Base-by-base conservation (phyloP, 805 yeast genomes). In the Wickerhamomyces mucosus region DNA sequence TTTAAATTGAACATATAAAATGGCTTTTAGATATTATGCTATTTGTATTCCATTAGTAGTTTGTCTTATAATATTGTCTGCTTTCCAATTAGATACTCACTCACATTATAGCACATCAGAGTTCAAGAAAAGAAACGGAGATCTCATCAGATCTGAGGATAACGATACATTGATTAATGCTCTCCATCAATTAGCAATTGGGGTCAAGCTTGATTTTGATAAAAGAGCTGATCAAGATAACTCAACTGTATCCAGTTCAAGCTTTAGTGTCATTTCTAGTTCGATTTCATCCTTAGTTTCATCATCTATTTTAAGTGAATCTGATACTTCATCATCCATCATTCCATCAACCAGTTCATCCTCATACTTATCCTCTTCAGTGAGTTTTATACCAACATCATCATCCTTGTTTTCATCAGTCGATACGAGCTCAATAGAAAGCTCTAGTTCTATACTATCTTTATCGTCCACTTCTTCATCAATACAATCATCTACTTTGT, bases 381-480 rank as follows among this genome's bases (percentile, higher is more conserved):
- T n/a, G n/a, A n/a, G n/a, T n/a, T n/a, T n/a, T n/a, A 20, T 20
- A 26, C 17, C 14, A 11, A n/a, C 29, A 17, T 13, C 26, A 10
- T 15, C 34, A 25, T 13, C 29, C 15, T 13, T 14, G 3, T 27
- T 21, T 6, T 18, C 27, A 21, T 20, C 21, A 13, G 10, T n/a
- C 5, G 21, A 15, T 12, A 16, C 34, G 5, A 10, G 15, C 14
- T 29, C 27, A 3, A n/a, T n/a, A 11, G 5, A 8, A 5, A n/a
- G 27, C 11, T 26, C 32, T 17, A 6, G 20, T 10, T 31, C 29
- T 18, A 15, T 31, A 17, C 13, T 14, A 10, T 14, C 33, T 3
- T 14, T 28, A 10, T 27, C 29, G 11, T 25, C 29, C 11, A 11
- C 26, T 9, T 26, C 27, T 4, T 30, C 38, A 8, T 29, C 36